phyloP scores from a whole-genome alignment of 371 early-diverging fungal genomes.

The Mycotypha africana region DNA sequence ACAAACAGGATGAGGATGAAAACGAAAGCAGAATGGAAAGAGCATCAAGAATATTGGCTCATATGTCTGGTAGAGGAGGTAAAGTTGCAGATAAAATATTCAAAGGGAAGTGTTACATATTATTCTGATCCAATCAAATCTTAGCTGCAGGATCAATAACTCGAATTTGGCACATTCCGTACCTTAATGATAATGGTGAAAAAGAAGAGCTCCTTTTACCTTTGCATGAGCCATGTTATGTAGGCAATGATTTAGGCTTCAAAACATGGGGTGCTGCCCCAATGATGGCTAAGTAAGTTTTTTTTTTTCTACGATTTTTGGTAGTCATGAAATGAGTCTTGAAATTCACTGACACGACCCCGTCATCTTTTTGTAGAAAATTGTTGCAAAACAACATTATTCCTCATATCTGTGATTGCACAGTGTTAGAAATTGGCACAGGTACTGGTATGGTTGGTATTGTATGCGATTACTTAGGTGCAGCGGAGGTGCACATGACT shows the following conservation, averaged over 20 bases:
- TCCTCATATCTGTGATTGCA: conserved; percentile 18
- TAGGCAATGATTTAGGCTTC: conserved; percentile 43
- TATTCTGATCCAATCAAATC: conserved; percentile 2
- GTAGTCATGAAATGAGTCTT: too few species aligned
- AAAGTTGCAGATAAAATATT: conserved; percentile 3
- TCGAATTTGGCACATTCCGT: conserved; percentile 44
- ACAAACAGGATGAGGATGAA: conserved; percentile 20
- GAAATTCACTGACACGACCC: neutral
- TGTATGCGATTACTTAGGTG: conserved; percentile 37
- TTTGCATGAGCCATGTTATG: conserved; percentile 40
- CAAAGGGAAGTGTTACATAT: neutral
- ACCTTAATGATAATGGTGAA: conserved; percentile 26
- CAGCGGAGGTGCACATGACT: conserved; percentile 26
- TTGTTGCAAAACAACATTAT: conserved; percentile 35
- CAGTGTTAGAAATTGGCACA: conserved; percentile 32
- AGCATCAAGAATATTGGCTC: conserved; percentile 34
- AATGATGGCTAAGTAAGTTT: conserved; percentile 39
- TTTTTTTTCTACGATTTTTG: too few species aligned
- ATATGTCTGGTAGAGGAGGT: conserved; percentile 47
- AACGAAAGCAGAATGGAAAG: conserved; percentile 32
- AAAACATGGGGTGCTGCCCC: conserved; percentile 52
- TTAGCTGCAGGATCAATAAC: conserved; percentile 43
- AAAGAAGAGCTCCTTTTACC: conserved; percentile 16
- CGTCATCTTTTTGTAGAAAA: conserved; percentile 15
- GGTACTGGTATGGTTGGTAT: conserved; percentile 44